Conservation (phyloP, 177 flowering plant species). For the Vitis hybrid region DNA sequence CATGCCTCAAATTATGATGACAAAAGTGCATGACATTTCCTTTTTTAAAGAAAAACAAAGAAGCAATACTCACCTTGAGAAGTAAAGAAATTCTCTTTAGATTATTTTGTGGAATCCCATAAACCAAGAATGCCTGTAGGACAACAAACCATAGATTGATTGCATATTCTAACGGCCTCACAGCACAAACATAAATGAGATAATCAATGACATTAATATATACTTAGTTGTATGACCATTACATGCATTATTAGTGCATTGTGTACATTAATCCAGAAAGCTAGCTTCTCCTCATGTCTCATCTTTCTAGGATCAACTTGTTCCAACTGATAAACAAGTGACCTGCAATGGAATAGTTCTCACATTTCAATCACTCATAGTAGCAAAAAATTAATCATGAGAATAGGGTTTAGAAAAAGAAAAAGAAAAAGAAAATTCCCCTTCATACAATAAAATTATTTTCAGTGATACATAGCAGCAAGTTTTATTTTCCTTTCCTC, state of each 20-base stretch:
- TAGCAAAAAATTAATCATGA: too few species aligned
- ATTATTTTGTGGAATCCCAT: constrained; percentile 70
- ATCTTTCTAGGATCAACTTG: constrained; percentile 64
- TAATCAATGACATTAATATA: not conserved
- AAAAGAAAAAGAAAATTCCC: too few species aligned
- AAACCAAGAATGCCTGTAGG: constrained; percentile 70
- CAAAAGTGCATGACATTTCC: not conserved
- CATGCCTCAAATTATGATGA: not conserved
- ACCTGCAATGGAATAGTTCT: constrained; percentile 41
- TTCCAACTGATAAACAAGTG: constrained; percentile 63
- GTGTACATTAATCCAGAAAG: constrained; percentile 96
- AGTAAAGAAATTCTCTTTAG: constrained; percentile 59
- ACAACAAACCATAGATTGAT: not conserved
- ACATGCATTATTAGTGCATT: constrained; percentile 98
- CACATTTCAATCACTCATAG: not conserved
- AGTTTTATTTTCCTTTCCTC: too few species aligned
- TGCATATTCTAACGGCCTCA: not conserved
- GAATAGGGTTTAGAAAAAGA: too few species aligned
- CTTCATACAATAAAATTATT: too few species aligned
- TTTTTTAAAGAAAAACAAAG: not conserved
- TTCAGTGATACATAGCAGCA: too few species aligned
- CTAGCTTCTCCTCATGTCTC: constrained; percentile 89
- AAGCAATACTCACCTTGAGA: constrained; percentile 55
- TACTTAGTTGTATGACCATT: constrained; percentile 19
- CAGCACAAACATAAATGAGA: not conserved